Evolutionary conservation across 1,284 basidiomycete genomes (phyloP), one percentile per base, ranked within the genome.

Genomic region (Athelia sp.): DNA sequence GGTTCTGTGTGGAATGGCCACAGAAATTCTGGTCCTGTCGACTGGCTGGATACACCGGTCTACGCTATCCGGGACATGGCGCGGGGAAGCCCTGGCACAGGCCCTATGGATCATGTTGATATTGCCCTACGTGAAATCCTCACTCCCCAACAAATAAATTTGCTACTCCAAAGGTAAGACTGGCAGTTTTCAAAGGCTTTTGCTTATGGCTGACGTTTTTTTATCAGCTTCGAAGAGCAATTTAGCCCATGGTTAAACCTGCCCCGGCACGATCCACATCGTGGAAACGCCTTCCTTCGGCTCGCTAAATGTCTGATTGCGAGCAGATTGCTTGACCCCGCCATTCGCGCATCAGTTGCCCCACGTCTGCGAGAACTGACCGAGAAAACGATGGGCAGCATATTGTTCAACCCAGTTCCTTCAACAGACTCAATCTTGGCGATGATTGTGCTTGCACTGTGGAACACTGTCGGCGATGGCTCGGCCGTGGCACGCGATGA

Each of bases 241-340:
- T 75, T 76, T 48, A 62, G 55, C 13, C 74, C 73, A 19, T 75
- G 73, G 73, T 49, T 75, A 10, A 62, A 62, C 48, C 52, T 72
- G 15, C 69, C 69, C 11, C 66, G 61, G n/a, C 4, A 13, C 6
- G 26, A 29, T 29, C 26, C 26, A 29, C 36, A 52, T 46, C 53
- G n/a, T 63, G 38, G 59, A 4, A 40, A n/a, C 36, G n/a, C 36
- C n/a, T 53, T 74, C n/a, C 57, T 73, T 15, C 62, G 66, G 43
- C 61, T 67, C 36, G 68, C 66, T 11, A 69, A 66, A 31, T 75
- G 68, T 51, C 70, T 66, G 43, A 56, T 73, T 34, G 70, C 67
- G 13, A 67, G 70, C 36, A 61, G 73, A 18, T 65, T 72, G 54
- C 53, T 75, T 2, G 68, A 72, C 11, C 56, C 60, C 10, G 53